Conservation (phyloP, 805 yeast genomes). For the Pichia exigua region DNA sequence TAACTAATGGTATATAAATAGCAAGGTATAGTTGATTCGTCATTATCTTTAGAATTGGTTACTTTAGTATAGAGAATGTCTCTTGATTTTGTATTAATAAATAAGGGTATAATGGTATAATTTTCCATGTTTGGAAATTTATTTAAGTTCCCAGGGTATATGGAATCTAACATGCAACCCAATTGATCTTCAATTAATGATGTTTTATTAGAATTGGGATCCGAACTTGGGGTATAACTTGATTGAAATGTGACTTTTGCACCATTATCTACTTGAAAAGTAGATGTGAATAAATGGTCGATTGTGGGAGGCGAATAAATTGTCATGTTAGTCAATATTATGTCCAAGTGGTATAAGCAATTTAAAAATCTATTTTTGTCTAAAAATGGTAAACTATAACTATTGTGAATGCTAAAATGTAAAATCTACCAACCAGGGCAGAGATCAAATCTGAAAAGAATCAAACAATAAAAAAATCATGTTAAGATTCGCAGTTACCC, state of each 20-base stretch:
- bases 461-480: no score
- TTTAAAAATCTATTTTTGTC: no score
- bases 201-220: constrained; percentile 49
- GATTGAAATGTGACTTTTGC: background rate
- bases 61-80: constrained; percentile 3
- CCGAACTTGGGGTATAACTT: background rate
- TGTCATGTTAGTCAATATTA: background rate
- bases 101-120: constrained; percentile 49
- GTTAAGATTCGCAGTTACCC: background rate
- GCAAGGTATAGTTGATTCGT: constrained; percentile 12
- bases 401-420: no score
- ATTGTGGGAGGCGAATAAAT: constrained; percentile 6
- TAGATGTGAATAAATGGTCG: constrained; percentile 48
- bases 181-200: constrained; percentile 51
- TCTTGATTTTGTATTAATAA: constrained; percentile 17
- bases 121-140: constrained; percentile 43
- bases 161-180: constrained; percentile 16
- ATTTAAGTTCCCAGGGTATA: constrained; percentile 33
- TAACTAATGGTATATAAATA: constrained; percentile 25
- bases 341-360: no score
- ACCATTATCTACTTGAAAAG: constrained; percentile 39
- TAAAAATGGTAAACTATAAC: no score
- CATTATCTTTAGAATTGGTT: constrained; percentile 5
- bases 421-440: no score
- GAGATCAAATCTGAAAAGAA: background rate